Evolutionary conservation across 2,329 filamentous ascomycete species (phyloP).

Genomic region (Penicillium sp.): DNA sequence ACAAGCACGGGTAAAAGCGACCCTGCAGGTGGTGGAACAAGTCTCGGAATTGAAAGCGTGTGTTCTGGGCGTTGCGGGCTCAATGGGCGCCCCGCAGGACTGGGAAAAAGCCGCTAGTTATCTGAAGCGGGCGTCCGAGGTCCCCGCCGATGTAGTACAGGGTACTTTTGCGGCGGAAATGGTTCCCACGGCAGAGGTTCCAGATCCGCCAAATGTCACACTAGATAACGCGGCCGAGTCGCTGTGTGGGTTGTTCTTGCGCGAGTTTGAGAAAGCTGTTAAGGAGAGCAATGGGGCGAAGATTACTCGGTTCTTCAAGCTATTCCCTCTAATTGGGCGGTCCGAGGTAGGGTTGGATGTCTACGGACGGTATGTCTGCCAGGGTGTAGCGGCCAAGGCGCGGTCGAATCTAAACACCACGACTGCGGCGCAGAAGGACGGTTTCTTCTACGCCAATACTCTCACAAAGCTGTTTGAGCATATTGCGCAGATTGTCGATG

Average conservation of each 20-base stretch:
- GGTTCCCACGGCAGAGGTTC: slow-evolving; percentile 94
- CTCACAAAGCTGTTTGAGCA: slow-evolving; percentile 95
- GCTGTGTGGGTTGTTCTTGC: slow-evolving; percentile 84
- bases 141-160: slow-evolving; percentile 79
- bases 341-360: slow-evolving; percentile 90
- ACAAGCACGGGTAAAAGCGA: slow-evolving; percentile 88
- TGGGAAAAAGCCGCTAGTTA: slow-evolving; percentile 97
- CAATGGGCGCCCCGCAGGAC: slow-evolving; percentile 97
- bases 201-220: slow-evolving; percentile 85
- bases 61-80: slow-evolving; percentile 89
- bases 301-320: slow-evolving; percentile 96
- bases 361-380: slow-evolving; percentile 94
- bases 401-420: slow-evolving; percentile 77
- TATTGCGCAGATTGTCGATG: slow-evolving; percentile 94
- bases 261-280: slow-evolving; percentile 93
- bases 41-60: slow-evolving; percentile 97
- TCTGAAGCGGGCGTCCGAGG: slow-evolving; percentile 77
- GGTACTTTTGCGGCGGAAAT: slow-evolving; percentile 89
- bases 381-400: slow-evolving; percentile 85
- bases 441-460: slow-evolving; percentile 88
- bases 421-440: slow-evolving; percentile 63
- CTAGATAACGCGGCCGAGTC: slow-evolving; percentile 87
- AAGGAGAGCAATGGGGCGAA: slow-evolving; percentile 83
- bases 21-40: slow-evolving; percentile 89
- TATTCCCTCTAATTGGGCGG: slow-evolving; percentile 91